phyloP scores from a whole-genome alignment of 2,329 filamentous ascomycete species.

The Podosphaera fusca region DNA sequence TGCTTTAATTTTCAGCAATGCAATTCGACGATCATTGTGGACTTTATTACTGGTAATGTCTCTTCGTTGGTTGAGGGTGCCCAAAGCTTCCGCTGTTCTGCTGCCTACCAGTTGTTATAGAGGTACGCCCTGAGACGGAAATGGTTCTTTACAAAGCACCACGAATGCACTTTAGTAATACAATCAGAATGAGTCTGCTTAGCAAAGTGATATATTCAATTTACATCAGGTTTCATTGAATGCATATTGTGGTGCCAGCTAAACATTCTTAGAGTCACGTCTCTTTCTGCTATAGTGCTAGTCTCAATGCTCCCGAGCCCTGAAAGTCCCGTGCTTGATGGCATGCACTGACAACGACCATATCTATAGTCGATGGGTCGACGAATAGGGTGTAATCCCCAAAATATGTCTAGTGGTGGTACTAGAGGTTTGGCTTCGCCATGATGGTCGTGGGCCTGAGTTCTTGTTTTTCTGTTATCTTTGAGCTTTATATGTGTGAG shows the following conservation, averaged over 20 bases:
- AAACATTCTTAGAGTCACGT: neutral
- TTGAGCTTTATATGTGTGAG: neutral
- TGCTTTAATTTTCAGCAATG: neutral
- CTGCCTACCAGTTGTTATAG: no score
- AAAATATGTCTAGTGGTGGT: neutral
- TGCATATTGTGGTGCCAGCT: neutral
- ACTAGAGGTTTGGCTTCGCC: neutral
- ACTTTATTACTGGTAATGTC: neutral
- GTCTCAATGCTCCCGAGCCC: neutral
- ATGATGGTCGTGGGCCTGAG: neutral
- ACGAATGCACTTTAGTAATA: no score
- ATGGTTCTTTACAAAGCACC: no score
- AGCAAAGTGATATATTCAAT: no score
- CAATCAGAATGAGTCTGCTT: no score
- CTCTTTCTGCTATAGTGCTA: neutral
- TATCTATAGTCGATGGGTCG: neutral
- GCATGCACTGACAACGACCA: neutral
- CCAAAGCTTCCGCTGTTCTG: no score
- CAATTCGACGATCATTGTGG: neutral
- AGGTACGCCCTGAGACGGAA: no score
- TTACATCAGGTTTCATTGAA: neutral
- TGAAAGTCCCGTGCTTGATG: neutral
- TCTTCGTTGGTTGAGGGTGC: neutral
- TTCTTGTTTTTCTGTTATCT: neutral
- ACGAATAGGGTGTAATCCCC: neutral